Evolutionary conservation across 192 early-diverging fungal genomes (phyloP), one percentile per base, ranked within the genome.

Genomic region (Nowakowskiella sp.): DNA sequence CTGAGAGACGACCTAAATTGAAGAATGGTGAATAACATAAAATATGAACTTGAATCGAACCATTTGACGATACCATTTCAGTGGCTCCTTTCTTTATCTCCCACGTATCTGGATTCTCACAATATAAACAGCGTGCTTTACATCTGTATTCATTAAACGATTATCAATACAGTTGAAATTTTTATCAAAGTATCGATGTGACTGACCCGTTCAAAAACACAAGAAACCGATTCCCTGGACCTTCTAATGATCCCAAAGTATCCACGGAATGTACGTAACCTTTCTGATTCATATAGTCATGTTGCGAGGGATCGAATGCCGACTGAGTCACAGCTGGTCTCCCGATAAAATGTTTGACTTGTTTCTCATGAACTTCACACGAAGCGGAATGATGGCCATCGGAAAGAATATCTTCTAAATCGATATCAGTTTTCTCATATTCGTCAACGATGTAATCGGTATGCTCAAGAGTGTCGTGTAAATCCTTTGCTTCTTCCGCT

Each of bases 201-300:
- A 21, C 8, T 25, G 49, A 44, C 42, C 53, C 53, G 21, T 53
- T 57, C 6, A 57, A 25, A 7, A 57, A 57, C 21, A 57, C 30
- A 26, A 57, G 58, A 45, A 57, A 57, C 22, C 56, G 42, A 21
- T 57, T 57, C 23, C 56, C 56, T 21, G 56, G 56, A 22, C 56
- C 56, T 30, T 57, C 56, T 27, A 57, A 45, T 4, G 56, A 51
- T 21, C 52, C 56, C 52, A 57, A 29, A 27, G 55, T 42, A 32
- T 57, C 56, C 22, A 52, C 48, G 7, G 56, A 57, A 58, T 57
- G 56, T 25, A 57, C 56, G 58, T 61, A 57, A 28, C 56, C 56
- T 7, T 25, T 27, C 13, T 10, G 28, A 2, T 29, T 52, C 1
- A 57, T 23, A 21, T 57, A 57, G 58, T 57, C 56, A 19, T n/a